These are phyloP conservation scores for Monosporozyma yasuniensis DNA, from an alignment of 805 yeast species.

Conservation along the genomic window DNA sequence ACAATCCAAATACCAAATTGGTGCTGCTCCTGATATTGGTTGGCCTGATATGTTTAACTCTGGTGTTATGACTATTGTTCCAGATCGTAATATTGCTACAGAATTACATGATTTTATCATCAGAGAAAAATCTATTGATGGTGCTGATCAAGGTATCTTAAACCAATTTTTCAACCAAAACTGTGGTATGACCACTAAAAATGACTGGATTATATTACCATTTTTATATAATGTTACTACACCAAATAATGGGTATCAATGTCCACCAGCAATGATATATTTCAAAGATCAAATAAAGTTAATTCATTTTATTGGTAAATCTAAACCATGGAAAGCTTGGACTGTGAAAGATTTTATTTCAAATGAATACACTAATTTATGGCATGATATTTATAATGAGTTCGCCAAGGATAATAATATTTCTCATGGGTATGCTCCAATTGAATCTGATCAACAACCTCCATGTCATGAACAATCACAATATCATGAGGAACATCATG, in stretches of 20 bases:
- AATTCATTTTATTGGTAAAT: conserved; percentile 59
- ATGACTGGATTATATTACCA: conserved; percentile 61
- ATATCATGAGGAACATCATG: not conserved
- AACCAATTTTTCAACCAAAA: conserved; percentile 54
- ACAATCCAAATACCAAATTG: conserved; percentile 22
- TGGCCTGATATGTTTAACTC: conserved; percentile 89
- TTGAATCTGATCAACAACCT: not conserved
- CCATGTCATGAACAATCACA: not conserved
- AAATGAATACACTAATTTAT: conserved; percentile 10
- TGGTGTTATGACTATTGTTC: conserved; percentile 59
- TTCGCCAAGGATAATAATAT: conserved; percentile 7
- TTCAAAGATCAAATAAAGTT: conserved; percentile 39
- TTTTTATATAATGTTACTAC: conserved; percentile 77
- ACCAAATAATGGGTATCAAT: conserved; percentile 58
- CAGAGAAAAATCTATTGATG: conserved; percentile 50
- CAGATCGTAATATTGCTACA: conserved; percentile 36
- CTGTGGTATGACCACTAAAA: conserved; percentile 10
- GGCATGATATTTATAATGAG: conserved; percentile 13
- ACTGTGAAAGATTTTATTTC: conserved; percentile 1
- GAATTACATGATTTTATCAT: conserved; percentile 32
- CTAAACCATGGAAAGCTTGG: conserved; percentile 45
- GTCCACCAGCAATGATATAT: conserved; percentile 56
- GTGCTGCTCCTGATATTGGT: conserved; percentile 75
- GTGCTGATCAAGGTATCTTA: conserved; percentile 86
- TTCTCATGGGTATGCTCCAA: not conserved